These are phyloP conservation scores for Sporothrix variecibatus DNA, from an alignment of 2,329 filamentous ascomycete genomes.

Conservation along the genomic window DNA sequence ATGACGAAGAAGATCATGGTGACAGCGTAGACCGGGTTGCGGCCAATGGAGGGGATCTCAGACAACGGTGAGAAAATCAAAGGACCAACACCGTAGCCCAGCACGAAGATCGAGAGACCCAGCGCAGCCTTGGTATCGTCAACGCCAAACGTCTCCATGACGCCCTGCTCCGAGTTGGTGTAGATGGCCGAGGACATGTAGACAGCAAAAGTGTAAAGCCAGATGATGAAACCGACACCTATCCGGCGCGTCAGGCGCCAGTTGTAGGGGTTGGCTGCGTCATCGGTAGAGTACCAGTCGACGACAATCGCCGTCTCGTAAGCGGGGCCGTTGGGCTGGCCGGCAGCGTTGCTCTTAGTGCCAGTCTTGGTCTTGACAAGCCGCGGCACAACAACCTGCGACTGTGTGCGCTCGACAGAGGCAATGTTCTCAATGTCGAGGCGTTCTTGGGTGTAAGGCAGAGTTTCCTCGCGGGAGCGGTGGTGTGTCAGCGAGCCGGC, in stretches of 20 bases:
- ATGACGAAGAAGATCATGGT: conserved; percentile 31
- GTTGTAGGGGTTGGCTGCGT: conserved; percentile 54
- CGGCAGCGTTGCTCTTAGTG: not conserved
- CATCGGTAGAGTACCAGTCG: conserved; percentile 49
- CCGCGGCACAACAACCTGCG: conserved; percentile 36
- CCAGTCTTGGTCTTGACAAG: conserved; percentile 19
- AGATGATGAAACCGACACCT: conserved; percentile 43
- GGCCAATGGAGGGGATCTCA: conserved; percentile 45
- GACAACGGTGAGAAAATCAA: conserved; percentile 55
- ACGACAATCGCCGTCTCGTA: conserved; percentile 36
- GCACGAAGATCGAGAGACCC: conserved; percentile 56
- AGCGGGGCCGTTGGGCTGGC: not conserved
- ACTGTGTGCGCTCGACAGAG: conserved; percentile 34
- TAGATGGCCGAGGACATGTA: conserved; percentile 45
- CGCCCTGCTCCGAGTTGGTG: conserved; percentile 39
- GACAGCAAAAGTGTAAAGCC: conserved; percentile 55
- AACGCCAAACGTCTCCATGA: conserved; percentile 54
- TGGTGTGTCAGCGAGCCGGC: conserved; percentile 27
- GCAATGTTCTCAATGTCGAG: conserved; percentile 34
- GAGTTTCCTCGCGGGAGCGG: conserved; percentile 34
- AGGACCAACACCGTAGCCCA: conserved; percentile 61
- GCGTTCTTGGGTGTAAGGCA: conserved; percentile 34
- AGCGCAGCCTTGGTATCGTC: conserved; percentile 50
- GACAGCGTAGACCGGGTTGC: conserved; percentile 31
- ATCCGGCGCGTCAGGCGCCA: conserved; percentile 45